Conservation (phyloP, 306 rosid species). For the Vigna nakashimae region DNA sequence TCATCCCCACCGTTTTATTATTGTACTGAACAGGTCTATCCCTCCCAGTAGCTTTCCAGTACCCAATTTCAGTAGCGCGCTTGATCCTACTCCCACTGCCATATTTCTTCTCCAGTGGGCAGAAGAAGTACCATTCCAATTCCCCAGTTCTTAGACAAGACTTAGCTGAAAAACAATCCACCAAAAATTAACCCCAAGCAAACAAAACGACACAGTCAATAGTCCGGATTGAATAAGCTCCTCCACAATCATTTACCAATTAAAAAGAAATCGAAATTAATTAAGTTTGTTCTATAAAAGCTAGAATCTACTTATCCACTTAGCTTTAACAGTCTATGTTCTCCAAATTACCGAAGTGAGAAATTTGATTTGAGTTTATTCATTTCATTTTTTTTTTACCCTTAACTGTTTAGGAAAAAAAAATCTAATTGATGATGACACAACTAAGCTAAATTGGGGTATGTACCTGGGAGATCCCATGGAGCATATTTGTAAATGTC, state of each 20-base stretch:
- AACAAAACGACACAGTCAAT: neutral
- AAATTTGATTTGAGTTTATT: neutral
- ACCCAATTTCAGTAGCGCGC: conserved; percentile 64
- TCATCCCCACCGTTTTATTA: conserved; percentile 40
- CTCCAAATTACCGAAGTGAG: neutral
- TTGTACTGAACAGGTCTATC: conserved; percentile 53
- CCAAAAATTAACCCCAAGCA: neutral
- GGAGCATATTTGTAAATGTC: conserved; percentile 71
- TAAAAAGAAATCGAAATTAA: neutral
- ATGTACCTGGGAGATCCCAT: conserved; percentile 84
- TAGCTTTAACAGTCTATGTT: neutral
- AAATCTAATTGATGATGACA: neutral
- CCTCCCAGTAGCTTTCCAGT: conserved; percentile 82
- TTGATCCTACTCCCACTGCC: conserved; percentile 63
- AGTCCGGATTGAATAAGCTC: neutral
- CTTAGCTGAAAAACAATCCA: conserved; percentile 52
- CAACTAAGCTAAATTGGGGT: neutral
- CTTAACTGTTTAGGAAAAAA: neutral
- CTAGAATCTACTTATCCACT: neutral
- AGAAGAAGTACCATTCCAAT: conserved; percentile 79
- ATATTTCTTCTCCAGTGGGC: conserved; percentile 66
- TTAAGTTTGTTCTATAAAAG: neutral
- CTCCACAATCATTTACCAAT: neutral
- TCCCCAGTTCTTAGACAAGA: conserved; percentile 59
- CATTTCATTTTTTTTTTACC: too few relatives aligned